Base-by-base conservation (phyloP, 2,329 filamentous ascomycete genomes). In the Penicillium paneum region DNA sequence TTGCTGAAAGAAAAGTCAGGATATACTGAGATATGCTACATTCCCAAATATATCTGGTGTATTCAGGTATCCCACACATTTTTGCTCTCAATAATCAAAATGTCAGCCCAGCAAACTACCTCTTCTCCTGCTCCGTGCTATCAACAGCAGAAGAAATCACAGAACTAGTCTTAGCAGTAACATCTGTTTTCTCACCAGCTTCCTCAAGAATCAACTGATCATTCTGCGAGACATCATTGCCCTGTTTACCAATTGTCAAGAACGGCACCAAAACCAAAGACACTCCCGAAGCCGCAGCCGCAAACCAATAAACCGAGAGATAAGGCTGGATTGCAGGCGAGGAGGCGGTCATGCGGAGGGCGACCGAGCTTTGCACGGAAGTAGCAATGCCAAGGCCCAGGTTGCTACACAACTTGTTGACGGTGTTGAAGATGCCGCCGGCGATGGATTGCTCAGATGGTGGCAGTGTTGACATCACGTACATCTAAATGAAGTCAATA, bases 401-500 rank as follows among this genome's bases (percentile, higher is more conserved):
- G 0, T 84, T 84, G 47, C 78, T 78, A 45, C 80, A 81, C 3
- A 88, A 74, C 52, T 84, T 80, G 39, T 83, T 82, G 21, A 86
- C 77, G 3, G 86, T 88, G 67, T 88, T 86, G 64, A 89, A 84
- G 38, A 90, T 83, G 1, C 84, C 85, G 6, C 86, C 85, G 0
- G 85, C 85, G 13, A 88, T 79, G 0, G 83, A 84, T 61, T 89
- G 84, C 59, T 87, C 82, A n/a, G 81, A 75, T 1, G 75, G 68
- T 0, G 84, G 83, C 49, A 89, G 79, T 0, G 82, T 83, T 4
- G 83, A 84, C 77, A 88, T 83, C 50, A 89, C 85, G 59, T 88
- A 89, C 80, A 89, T 86, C 79, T 85, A 55, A 3, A 8, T 21
- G 8, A 35, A 12, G 19, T 48, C 40, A 47, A 49, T 39, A 15